Conservation (phyloP, 306 rosid genomes). For the Quercus variabilis region DNA sequence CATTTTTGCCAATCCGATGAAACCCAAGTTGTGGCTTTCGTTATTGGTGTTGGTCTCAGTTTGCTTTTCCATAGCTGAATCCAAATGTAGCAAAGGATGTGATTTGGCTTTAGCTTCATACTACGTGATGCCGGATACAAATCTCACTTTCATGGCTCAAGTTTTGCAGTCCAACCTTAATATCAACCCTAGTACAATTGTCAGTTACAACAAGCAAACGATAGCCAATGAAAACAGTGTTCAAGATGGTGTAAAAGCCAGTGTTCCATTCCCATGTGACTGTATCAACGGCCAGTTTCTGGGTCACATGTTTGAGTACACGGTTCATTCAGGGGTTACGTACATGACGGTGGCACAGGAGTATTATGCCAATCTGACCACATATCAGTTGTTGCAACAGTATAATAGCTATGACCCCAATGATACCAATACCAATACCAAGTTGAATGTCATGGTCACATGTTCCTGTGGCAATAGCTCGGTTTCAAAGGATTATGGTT, state of each 20-base stretch:
- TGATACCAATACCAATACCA: constrained; percentile 10
- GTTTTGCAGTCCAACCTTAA: constrained; percentile 22
- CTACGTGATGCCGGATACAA: neutral
- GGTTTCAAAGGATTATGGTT: constrained; percentile 53
- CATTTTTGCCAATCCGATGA: constrained; percentile 34
- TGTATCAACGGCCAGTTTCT: constrained; percentile 49
- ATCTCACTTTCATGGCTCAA: neutral
- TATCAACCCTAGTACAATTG: constrained; percentile 3
- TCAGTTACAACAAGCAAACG: constrained; percentile 26
- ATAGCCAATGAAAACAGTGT: constrained; percentile 8
- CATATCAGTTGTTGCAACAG: constrained; percentile 32
- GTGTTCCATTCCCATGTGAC: constrained; percentile 55
- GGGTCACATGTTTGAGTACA: constrained; percentile 55
- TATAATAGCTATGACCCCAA: constrained; percentile 34
- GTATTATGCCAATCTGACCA: constrained; percentile 50
- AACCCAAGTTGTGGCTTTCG: constrained; percentile 16
- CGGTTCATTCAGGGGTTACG: constrained; percentile 22
- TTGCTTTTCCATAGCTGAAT: constrained; percentile 26
- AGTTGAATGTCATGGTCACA: constrained; percentile 47
- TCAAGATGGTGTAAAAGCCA: neutral
- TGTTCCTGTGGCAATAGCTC: constrained; percentile 63
- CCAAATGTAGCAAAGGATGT: constrained; percentile 53
- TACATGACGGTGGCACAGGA: constrained; percentile 35
- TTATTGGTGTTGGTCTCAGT: constrained; percentile 25
- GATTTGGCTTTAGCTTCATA: constrained; percentile 66